These are phyloP conservation scores for Kodamaea neixiangensis DNA, from an alignment of 805 yeast species.

Conservation along the genomic window DNA sequence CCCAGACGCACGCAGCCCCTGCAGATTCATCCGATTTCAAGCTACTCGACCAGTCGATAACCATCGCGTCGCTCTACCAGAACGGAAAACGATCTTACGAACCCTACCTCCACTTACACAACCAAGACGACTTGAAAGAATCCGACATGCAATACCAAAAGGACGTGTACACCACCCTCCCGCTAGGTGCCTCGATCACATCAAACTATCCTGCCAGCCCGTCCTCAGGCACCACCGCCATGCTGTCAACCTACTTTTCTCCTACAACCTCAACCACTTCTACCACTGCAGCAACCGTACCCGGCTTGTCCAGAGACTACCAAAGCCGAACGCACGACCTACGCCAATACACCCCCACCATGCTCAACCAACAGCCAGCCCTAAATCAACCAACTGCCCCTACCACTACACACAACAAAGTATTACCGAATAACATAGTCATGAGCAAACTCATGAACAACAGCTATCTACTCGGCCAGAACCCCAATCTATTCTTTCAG, in stretches of 20 bases:
- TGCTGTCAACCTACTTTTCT: not conserved
- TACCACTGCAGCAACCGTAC: not conserved
- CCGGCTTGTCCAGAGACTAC: not conserved
- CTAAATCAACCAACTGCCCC: not conserved
- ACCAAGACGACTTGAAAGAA: constrained; percentile 30
- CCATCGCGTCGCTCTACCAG: constrained; percentile 41
- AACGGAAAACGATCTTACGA: constrained; percentile 34
- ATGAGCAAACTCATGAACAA: constrained; percentile 5
- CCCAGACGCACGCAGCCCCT: not conserved
- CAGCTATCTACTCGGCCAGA: not conserved
- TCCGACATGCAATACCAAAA: constrained; percentile 32
- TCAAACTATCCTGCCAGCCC: not conserved
- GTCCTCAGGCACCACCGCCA: not conserved
- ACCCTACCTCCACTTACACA: constrained; percentile 35
- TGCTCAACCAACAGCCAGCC: not conserved
- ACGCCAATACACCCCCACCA: not conserved
- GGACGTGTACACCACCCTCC: constrained; percentile 20
- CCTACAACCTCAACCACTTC: not conserved
- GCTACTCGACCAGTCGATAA: constrained; percentile 45
- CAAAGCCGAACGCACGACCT: not conserved
- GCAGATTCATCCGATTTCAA: constrained; percentile 13
- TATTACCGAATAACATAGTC: not conserved
- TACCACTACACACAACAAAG: not conserved
- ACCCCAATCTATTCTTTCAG: not conserved
- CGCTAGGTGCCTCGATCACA: not conserved